Conservation (phyloP, 2,329 filamentous ascomycete species). For the Monosporascus cannonballus region DNA sequence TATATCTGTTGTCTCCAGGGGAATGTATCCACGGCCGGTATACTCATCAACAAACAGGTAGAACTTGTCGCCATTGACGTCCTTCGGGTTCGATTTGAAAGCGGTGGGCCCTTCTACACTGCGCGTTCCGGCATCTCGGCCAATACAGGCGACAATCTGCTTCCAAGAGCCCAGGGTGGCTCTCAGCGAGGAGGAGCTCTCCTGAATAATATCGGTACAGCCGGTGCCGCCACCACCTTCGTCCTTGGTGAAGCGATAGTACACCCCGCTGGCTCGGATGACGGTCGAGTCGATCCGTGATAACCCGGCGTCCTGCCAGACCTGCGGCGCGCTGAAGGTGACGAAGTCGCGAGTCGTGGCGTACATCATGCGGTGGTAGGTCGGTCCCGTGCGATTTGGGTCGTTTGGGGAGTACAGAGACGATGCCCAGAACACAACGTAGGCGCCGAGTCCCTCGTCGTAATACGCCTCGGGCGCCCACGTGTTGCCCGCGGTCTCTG, state of each 20-base stretch:
- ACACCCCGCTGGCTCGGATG: constrained; percentile 32
- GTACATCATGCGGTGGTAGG: constrained; percentile 49
- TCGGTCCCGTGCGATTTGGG: constrained; percentile 31
- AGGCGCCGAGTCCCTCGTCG: constrained; percentile 34
- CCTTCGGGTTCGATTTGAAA: constrained; percentile 43
- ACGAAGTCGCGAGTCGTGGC: constrained; percentile 44
- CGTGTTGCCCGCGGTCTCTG: constrained; percentile 43
- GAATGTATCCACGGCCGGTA: constrained; percentile 43
- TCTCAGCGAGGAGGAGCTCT: constrained; percentile 36
- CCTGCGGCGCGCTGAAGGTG: constrained; percentile 38
- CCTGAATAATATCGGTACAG: constrained; percentile 49
- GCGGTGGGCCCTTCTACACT: constrained; percentile 46
- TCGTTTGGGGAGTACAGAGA: constrained; percentile 38
- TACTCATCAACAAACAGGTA: constrained; percentile 53
- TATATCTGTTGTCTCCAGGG: constrained; percentile 44
- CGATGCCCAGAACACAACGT: constrained; percentile 42
- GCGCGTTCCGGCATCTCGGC: constrained; percentile 39
- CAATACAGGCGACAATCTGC: constrained; percentile 41
- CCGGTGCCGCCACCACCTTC: constrained; percentile 43
- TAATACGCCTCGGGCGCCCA: constrained; percentile 49
- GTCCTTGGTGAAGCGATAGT: constrained; percentile 51
- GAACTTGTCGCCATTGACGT: constrained; percentile 45
- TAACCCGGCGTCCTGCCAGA: constrained; percentile 46
- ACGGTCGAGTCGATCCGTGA: constrained; percentile 49
- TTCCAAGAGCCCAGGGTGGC: constrained; percentile 37